Conservation (phyloP, 805 yeast species). For the Candida quercuum region DNA sequence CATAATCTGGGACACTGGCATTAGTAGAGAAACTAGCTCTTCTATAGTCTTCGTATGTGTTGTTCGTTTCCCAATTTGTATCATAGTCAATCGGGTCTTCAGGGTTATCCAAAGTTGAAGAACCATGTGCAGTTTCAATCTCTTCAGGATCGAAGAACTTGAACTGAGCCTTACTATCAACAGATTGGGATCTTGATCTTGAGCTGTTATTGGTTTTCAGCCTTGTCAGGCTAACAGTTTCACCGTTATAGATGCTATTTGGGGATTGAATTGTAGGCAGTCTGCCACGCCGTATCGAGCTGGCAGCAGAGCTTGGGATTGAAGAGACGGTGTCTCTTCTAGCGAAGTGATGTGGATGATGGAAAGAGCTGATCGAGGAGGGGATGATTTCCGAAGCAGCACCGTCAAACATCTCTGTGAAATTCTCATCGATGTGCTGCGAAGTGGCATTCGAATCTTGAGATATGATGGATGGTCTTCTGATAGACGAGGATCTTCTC, state of each 20-base stretch:
- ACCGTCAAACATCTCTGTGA: slow-evolving; percentile 69
- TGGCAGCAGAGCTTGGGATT: slow-evolving; percentile 20
- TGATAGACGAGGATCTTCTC: slow-evolving; percentile 22
- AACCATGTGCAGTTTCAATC: slow-evolving; percentile 82
- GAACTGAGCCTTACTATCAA: slow-evolving; percentile 43
- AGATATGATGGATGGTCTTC: slow-evolving; percentile 28
- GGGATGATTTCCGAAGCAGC: slow-evolving; percentile 74
- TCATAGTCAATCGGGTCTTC: slow-evolving; percentile 57
- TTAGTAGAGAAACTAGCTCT: slow-evolving; percentile 29
- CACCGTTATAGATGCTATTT: slow-evolving; percentile 8
- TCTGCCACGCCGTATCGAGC: slow-evolving; percentile 24
- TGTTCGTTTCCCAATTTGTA: slow-evolving; percentile 59
- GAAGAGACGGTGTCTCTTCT: slow-evolving; percentile 15
- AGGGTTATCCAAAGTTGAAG: slow-evolving; percentile 66
- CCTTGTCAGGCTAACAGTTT: slow-evolving; percentile 16
- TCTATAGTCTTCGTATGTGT: slow-evolving; percentile 42
- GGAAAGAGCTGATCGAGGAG: slow-evolving; percentile 71
- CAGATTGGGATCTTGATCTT: slow-evolving; percentile 29
- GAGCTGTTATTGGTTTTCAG: slow-evolving; percentile 23
- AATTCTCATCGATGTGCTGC: slow-evolving; percentile 47
- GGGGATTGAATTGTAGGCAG: slow-evolving; percentile 4
- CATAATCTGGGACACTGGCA: slow-evolving; percentile 17
- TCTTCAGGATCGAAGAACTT: slow-evolving; percentile 80
- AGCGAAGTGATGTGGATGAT: slow-evolving; percentile 56
- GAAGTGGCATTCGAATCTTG: slow-evolving; percentile 22